Conservation (phyloP, 2,329 filamentous ascomycete species). For the Colletotrichum sp. region DNA sequence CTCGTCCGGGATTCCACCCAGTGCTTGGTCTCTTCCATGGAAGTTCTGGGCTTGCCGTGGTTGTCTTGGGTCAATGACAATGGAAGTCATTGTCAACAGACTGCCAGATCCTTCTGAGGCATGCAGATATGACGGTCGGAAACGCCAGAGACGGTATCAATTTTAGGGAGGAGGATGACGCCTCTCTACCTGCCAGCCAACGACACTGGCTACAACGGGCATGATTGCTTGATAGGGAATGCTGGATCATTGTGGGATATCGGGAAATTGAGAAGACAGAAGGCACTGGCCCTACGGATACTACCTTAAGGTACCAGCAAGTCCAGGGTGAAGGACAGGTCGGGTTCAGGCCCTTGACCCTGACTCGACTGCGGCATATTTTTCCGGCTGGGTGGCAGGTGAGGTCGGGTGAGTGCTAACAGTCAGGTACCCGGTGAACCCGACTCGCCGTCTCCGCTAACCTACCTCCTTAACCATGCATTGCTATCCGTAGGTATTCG, state of each 20-base stretch:
- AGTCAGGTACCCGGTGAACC: background rate
- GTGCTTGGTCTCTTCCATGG: background rate
- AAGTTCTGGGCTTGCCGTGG: background rate
- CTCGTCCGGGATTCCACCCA: background rate
- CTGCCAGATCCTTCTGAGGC: background rate
- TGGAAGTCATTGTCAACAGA: background rate
- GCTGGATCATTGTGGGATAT: background rate
- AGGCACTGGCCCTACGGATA: background rate
- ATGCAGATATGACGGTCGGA: background rate
- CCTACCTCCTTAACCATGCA: background rate
- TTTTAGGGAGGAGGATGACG: background rate
- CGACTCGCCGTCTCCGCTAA: background rate
- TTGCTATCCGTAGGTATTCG: background rate
- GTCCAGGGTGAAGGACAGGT: background rate
- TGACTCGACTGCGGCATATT: slow-evolving; percentile 10
- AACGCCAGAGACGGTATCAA: background rate
- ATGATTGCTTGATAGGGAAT: background rate
- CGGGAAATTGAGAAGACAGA: background rate
- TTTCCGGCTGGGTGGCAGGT: background rate
- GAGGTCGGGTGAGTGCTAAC: background rate
- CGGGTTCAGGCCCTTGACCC: background rate
- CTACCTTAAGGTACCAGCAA: background rate
- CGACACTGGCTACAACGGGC: background rate
- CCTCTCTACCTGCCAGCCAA: background rate
- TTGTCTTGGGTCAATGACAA: background rate